Base-by-base conservation (phyloP, 106 monocot genomes). In the Dioscorea alata region DNA sequence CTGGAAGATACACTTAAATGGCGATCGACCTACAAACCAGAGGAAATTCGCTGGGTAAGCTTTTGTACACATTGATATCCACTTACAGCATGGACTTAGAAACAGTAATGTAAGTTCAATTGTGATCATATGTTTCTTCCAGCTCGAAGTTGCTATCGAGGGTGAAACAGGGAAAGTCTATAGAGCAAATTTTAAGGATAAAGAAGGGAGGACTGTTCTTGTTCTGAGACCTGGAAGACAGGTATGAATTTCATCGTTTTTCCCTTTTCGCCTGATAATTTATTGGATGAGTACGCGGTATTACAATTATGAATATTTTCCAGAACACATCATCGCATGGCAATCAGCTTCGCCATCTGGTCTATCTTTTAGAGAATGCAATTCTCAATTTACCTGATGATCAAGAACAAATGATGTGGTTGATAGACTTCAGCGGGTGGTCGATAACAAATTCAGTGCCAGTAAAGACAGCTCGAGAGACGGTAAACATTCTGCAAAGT, bases 391-490 rank as follows among this genome's bases (percentile, higher is more conserved):
- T 94, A n/a, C 85, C 94, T 19, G 88, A 90, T 50, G 83, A 69
- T 15, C 94, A 94, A 75, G 94, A 94, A 70, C 85, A 94, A 48
- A 94, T 94, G 88, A 74, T 90, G 19, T 94, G 94, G 90, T 48
- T 94, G 68, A 87, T 90, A 61, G 90, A 94, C 70, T 90, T 88
- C 66, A 83, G 73, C 51, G 90, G 94, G 10, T 94, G 94, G 94
- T 88, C 94, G 14, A 7, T 94, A 35, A 85, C 34, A 23, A 85
- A 85, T 42, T 70, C 88, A n/a, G 80, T 81, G 20, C 90, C 90
- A 0, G 74, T 94, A 54, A 90, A 81, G 59, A 85, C 83, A 28
- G 84, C 90, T 23, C 57, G 79, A 56, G 94, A 94, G 56, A 73
- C 81, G 0, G 35, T 56, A 24, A 54, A 79, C 28, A 85, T 94